Conservation (phyloP, 352 stramenopile genomes). For the Phytophthora sp. region DNA sequence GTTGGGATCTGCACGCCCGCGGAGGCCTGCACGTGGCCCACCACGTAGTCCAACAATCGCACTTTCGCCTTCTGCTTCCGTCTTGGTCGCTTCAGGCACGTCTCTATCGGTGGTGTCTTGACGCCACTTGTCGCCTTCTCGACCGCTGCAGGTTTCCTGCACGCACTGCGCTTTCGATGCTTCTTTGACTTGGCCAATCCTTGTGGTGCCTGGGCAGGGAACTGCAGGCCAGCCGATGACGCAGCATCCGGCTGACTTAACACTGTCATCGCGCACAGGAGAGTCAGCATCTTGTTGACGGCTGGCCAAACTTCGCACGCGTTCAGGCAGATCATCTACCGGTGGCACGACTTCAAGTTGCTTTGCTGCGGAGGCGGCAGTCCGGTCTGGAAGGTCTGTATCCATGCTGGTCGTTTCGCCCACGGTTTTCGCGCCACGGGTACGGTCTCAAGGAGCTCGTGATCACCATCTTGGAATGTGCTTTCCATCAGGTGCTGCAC, state of each 20-base stretch:
- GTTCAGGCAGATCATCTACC: too few relatives aligned
- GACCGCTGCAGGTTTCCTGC: background rate
- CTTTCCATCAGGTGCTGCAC: background rate
- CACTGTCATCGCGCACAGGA: too few relatives aligned
- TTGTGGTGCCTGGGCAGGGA: background rate
- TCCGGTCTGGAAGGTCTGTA: background rate
- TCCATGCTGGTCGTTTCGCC: background rate
- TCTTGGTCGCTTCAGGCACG: too few relatives aligned
- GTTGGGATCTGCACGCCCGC: background rate
- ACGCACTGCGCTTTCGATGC: background rate
- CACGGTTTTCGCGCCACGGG: too few relatives aligned
- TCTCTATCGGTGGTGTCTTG: background rate
- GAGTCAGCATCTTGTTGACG: too few relatives aligned
- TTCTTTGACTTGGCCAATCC: background rate
- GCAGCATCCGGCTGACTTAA: too few relatives aligned
- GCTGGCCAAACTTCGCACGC: too few relatives aligned
- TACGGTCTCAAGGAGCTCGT: too few relatives aligned
- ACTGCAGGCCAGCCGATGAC: too few relatives aligned
- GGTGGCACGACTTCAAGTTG: too few relatives aligned
- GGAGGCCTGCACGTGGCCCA: background rate
- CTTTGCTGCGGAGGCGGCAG: too few relatives aligned
- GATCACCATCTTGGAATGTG: background rate
- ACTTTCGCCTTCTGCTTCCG: background rate
- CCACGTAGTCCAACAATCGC: background rate
- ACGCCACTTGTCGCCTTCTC: background rate